Conservation (phyloP, 2,329 filamentous ascomycete species). For the Aspergillus hortae region DNA sequence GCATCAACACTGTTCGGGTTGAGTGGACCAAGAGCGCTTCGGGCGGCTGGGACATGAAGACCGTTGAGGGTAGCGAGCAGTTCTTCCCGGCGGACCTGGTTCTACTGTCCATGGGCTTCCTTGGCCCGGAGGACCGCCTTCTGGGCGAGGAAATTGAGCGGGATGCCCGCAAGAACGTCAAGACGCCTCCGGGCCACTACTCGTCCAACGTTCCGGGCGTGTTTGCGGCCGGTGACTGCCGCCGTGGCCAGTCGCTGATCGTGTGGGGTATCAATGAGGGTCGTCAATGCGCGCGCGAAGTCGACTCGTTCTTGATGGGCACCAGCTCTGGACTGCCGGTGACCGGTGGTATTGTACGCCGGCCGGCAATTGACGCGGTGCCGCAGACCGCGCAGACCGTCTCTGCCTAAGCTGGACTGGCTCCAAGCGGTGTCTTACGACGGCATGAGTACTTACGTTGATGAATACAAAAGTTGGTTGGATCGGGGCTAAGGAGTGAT, state of each 20-base stretch:
- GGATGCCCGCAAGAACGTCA: constrained; percentile 91
- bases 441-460: constrained; percentile 12
- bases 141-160: constrained; percentile 86
- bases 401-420: constrained; percentile 25
- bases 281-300: constrained; percentile 85
- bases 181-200: constrained; percentile 85
- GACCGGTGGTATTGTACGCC: constrained; percentile 89
- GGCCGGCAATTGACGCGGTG: constrained; percentile 54
- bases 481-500: constrained; percentile 1
- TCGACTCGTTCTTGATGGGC: constrained; percentile 81
- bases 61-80: constrained; percentile 85
- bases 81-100: constrained; percentile 97
- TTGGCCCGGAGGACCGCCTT: constrained; percentile 85
- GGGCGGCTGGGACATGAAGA: constrained; percentile 98
- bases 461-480: constrained; percentile 8
- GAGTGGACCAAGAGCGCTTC: constrained; percentile 90
- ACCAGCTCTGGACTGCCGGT: constrained; percentile 74
- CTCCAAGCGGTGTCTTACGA: constrained; percentile 12
- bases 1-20: constrained; percentile 91
- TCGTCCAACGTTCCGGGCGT: constrained; percentile 82
- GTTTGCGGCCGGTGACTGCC: constrained; percentile 92
- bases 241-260: constrained; percentile 90
- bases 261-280: constrained; percentile 99
- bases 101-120: constrained; percentile 93
- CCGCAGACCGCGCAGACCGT: constrained; percentile 30